Conservation (phyloP, 352 stramenopile species). For the Phytophthora hybrid region DNA sequence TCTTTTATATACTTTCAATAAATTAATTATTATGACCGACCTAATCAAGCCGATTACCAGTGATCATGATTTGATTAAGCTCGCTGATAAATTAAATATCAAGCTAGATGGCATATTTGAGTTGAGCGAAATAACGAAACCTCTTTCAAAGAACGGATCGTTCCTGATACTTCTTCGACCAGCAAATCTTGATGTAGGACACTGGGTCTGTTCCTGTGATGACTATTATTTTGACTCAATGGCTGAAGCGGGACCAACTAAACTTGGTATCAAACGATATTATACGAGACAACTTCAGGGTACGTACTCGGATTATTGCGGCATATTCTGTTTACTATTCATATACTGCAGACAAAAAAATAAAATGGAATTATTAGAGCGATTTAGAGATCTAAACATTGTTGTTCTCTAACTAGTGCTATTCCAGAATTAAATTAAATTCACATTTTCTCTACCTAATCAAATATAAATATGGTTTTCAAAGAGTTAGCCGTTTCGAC, state of each 20-base stretch:
- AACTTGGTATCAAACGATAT: slow-evolving; percentile 6
- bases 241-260: background rate
- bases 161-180: background rate
- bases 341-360: too few species aligned
- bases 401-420: too few species aligned
- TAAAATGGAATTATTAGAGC: too few species aligned
- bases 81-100: background rate
- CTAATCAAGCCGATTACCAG: background rate
- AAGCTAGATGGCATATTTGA: background rate
- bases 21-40: background rate
- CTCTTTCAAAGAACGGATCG: background rate
- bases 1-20: too few species aligned
- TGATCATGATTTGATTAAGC: background rate
- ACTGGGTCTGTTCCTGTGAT: background rate
- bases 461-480: too few species aligned
- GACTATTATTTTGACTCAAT: background rate
- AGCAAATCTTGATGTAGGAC: background rate
- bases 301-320: too few species aligned
- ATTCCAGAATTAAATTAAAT: too few species aligned
- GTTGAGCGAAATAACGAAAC: background rate
- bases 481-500: too few species aligned
- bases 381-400: too few species aligned
- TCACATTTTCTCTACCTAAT: too few species aligned
- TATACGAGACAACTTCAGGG: too few species aligned
- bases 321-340: too few species aligned